Evolutionary conservation across 805 yeast genomes (phyloP).

Genomic region (Suhomyces emberorum): DNA sequence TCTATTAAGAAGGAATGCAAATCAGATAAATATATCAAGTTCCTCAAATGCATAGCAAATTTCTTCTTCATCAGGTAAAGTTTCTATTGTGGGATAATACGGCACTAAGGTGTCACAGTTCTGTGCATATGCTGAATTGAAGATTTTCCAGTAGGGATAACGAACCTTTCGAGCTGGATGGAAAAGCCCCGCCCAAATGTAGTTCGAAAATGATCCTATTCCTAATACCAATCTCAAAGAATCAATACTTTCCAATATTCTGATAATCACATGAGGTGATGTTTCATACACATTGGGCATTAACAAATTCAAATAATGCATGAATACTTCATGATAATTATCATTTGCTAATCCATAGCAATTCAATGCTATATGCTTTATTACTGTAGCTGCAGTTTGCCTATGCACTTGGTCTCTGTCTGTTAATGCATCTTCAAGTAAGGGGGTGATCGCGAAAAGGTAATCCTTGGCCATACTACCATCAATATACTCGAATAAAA

Average conservation of each 20-base stretch:
- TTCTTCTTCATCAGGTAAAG: constrained; percentile 19
- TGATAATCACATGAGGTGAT: constrained; percentile 87
- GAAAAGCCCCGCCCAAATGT: constrained; percentile 83
- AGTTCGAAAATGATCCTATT: constrained; percentile 67
- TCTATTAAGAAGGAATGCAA: too few species aligned
- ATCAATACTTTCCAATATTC: constrained; percentile 79
- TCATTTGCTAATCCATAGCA: constrained; percentile 74
- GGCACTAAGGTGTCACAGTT: constrained; percentile 77
- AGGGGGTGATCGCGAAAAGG: constrained; percentile 71
- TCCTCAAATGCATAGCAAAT: constrained; percentile 42
- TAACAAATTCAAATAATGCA: constrained; percentile 76
- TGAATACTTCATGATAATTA: constrained; percentile 58
- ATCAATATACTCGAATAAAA: constrained; percentile 89
- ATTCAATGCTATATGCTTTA: constrained; percentile 76
- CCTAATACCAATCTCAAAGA: constrained; percentile 73
- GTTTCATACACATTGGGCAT: constrained; percentile 91
- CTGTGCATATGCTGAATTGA: constrained; percentile 72
- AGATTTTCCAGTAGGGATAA: constrained; percentile 78
- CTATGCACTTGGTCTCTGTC: constrained; percentile 91
- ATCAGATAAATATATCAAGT: constrained; percentile 42
- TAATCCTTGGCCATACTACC: constrained; percentile 73
- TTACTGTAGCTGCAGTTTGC: constrained; percentile 90
- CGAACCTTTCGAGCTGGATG: constrained; percentile 92
- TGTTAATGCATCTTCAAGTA: constrained; percentile 84
- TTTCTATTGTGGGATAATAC: constrained; percentile 62